Percentiles rank a stretch among this genome's conserved stretches.
These are phyloP conservation scores for Wallacemonas sp. DNA, from an alignment of 208 protist species.

Conservation along the genomic window DNA sequence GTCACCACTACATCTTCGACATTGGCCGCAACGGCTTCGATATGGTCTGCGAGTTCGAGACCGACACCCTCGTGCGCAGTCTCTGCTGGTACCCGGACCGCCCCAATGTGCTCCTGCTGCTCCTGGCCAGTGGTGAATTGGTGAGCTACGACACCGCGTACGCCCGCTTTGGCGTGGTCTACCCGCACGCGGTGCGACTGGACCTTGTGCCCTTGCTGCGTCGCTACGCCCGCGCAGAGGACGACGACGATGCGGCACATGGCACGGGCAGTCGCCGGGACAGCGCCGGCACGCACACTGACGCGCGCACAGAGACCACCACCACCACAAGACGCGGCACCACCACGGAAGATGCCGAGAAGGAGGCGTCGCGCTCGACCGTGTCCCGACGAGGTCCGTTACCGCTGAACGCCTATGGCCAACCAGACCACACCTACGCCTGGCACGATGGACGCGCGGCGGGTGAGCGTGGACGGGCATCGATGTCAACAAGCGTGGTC, in stretches of 20 bases:
- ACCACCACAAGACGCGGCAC: not conserved
- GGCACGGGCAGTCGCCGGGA: constrained; percentile 13
- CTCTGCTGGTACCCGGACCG: constrained; percentile 64
- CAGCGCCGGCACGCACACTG: too few species aligned
- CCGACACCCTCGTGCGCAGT: constrained; percentile 49
- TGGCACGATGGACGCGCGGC: not conserved
- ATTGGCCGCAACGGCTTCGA: constrained; percentile 29
- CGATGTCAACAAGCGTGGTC: too few species aligned
- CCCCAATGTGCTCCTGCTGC: constrained; percentile 43
- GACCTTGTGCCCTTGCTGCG: constrained; percentile 20
- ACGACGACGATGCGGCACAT: not conserved
- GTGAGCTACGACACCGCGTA: constrained; percentile 41
- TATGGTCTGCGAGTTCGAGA: constrained; percentile 59
- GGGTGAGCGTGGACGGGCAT: too few species aligned
- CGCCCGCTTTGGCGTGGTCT: constrained; percentile 36
- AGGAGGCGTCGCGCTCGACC: too few species aligned
- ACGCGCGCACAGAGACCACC: constrained; percentile 2
- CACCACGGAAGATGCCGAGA: not conserved
- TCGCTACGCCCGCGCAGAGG: constrained; percentile 8
- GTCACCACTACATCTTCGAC: constrained; percentile 71
- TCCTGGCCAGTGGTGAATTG: constrained; percentile 50
- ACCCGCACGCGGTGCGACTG: constrained; percentile 32
- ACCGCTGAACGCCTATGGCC: constrained; percentile 10
- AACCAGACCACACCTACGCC: constrained; percentile 14
- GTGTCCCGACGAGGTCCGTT: not conserved